Evolutionary conservation across 108 stramenopile species (phyloP).

Genomic region (Craspedostauros australis): DNA sequence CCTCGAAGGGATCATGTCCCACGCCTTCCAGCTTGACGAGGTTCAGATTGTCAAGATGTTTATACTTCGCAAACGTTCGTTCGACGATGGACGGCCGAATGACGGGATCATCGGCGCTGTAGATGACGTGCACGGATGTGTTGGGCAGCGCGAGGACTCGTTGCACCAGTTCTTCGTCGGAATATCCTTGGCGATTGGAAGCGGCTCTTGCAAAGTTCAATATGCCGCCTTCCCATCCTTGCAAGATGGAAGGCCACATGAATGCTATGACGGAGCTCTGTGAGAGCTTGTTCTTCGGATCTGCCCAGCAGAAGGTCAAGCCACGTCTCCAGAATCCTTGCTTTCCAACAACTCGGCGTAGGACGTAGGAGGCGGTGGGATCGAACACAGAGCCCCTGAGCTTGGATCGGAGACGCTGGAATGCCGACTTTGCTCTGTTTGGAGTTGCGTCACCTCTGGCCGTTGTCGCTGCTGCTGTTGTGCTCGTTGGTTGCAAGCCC

Average conservation of each 20-base stretch:
- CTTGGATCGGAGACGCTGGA: neutral
- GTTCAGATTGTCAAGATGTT: too few relatives aligned
- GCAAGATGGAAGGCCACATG: conserved; percentile 77
- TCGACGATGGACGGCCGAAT: conserved; percentile 22
- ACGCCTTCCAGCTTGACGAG: conserved; percentile 47
- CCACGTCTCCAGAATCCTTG: conserved; percentile 58
- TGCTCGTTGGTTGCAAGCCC: conserved; percentile 15
- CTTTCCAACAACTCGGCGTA: conserved; percentile 56
- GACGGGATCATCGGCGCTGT: conserved; percentile 49
- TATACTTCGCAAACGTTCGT: too few relatives aligned
- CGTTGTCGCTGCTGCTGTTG: neutral
- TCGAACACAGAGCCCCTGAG: conserved; percentile 20
- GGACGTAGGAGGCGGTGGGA: conserved; percentile 29
- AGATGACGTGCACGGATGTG: conserved; percentile 47
- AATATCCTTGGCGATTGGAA: conserved; percentile 2
- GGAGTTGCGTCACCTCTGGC: neutral
- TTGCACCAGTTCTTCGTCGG: conserved; percentile 38
- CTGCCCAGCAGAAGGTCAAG: conserved; percentile 56
- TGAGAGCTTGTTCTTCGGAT: conserved; percentile 20
- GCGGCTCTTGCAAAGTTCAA: conserved; percentile 50
- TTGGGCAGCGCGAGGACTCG: conserved; percentile 32
- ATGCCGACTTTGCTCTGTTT: too few relatives aligned
- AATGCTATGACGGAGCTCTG: conserved; percentile 71
- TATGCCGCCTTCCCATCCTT: conserved; percentile 72
- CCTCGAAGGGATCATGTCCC: conserved; percentile 84